Conservation (phyloP, 2,329 filamentous ascomycete species). For the Neonectria hederae region DNA sequence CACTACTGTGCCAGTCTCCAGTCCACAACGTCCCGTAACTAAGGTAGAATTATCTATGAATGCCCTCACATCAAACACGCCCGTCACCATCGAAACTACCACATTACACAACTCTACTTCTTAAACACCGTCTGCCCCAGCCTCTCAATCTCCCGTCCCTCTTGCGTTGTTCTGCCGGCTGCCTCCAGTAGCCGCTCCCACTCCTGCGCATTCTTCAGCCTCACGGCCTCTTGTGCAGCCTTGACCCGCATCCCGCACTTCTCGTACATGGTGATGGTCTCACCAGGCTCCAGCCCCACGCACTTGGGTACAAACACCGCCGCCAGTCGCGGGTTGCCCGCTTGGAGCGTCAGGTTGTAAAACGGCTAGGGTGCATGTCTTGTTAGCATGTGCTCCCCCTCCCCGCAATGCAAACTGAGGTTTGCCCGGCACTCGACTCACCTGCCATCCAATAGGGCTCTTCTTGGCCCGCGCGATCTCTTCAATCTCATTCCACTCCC, state of each 20-base stretch:
- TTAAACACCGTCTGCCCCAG: slow-evolving; percentile 71
- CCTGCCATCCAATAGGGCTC: slow-evolving; percentile 96
- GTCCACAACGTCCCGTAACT: not conserved
- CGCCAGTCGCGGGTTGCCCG: slow-evolving; percentile 89
- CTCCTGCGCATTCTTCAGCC: slow-evolving; percentile 79
- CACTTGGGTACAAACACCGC: slow-evolving; percentile 89
- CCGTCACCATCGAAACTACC: not conserved
- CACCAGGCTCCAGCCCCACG: slow-evolving; percentile 71
- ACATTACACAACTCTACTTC: slow-evolving; percentile 38
- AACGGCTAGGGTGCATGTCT: slow-evolving; percentile 69
- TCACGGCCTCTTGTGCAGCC: slow-evolving; percentile 91
- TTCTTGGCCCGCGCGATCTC: slow-evolving; percentile 82
- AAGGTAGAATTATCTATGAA: not conserved
- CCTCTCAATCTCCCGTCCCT: slow-evolving; percentile 82
- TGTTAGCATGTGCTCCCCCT: slow-evolving; percentile 26
- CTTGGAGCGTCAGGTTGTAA: slow-evolving; percentile 87
- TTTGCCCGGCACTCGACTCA: slow-evolving; percentile 54
- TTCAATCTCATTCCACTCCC: slow-evolving; percentile 93
- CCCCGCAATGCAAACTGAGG: not conserved
- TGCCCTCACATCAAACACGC: slow-evolving; percentile 1
- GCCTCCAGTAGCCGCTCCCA: slow-evolving; percentile 78
- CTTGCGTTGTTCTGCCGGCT: slow-evolving; percentile 73
- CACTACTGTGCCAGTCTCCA: not conserved
- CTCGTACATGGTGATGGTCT: slow-evolving; percentile 90
- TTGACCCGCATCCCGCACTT: slow-evolving; percentile 91